Evolutionary conservation across 148 eudicot genomes (phyloP).

Genomic region (Polygonum maritimum): DNA sequence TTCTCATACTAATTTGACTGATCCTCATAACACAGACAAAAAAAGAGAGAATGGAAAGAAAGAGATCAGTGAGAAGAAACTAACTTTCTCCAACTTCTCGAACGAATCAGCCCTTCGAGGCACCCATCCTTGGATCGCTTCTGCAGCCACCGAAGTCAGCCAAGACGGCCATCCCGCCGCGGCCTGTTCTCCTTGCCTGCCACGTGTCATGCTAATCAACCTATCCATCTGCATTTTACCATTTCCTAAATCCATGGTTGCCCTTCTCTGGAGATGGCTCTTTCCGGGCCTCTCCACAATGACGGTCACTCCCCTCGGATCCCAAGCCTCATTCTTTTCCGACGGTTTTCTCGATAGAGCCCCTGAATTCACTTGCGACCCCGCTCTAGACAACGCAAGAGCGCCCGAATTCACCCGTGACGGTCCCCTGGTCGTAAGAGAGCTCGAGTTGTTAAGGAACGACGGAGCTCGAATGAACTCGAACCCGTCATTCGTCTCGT

Average conservation of each 20-base stretch:
- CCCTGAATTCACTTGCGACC: not conserved
- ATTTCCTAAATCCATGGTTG: conserved; percentile 7
- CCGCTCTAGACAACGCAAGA: not conserved
- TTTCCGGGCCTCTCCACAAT: conserved; percentile 9
- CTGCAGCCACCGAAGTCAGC: conserved; percentile 13
- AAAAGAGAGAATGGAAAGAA: not conserved
- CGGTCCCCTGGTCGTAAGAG: not conserved
- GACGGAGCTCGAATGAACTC: too few relatives aligned
- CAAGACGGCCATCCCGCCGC: conserved; percentile 16
- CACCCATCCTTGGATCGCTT: conserved; percentile 14
- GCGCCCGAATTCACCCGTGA: not conserved
- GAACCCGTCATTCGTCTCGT: not conserved
- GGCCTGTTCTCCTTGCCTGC: not conserved
- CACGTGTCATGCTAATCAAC: conserved; percentile 7
- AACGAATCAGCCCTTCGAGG: conserved; percentile 7
- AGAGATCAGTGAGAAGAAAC: not conserved
- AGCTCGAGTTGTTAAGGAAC: not conserved
- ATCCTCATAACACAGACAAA: not conserved
- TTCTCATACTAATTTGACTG: not conserved
- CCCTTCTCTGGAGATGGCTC: conserved; percentile 9
- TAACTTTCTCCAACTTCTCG: conserved; percentile 10
- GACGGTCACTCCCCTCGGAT: not conserved
- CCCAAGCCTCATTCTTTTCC: not conserved
- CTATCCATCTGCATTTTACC: conserved; percentile 1
- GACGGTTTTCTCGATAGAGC: not conserved